Evolutionary conservation across 768 basidiomycete genomes (phyloP).

Genomic region (Podaxis sp.): DNA sequence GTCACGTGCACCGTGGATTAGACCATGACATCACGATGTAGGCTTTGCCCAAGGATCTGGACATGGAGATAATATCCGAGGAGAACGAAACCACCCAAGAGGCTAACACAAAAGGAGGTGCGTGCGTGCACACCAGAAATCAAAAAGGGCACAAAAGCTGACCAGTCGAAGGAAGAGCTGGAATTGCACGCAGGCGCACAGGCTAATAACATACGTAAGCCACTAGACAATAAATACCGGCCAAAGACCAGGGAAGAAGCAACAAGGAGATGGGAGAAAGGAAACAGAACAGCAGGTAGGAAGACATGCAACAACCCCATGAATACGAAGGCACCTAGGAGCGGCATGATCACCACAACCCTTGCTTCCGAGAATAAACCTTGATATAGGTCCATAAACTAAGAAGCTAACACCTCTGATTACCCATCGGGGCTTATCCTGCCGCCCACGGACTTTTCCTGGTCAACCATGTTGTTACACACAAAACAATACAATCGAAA

Average conservation of each 20-base stretch:
- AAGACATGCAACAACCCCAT: background rate
- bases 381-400: constrained; percentile 3
- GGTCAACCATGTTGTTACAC: constrained; percentile 15
- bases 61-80: background rate
- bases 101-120: background rate
- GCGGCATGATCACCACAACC: constrained; percentile 1
- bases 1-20: constrained; percentile 5
- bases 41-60: background rate
- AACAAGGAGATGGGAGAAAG: background rate
- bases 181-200: background rate
- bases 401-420: constrained; percentile 2
- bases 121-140: background rate
- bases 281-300: background rate
- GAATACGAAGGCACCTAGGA: background rate
- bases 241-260: background rate
- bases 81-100: background rate
- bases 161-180: background rate
- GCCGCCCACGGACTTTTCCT: constrained; percentile 13
- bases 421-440: constrained; percentile 7
- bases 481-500: constrained; percentile 14
- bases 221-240: background rate
- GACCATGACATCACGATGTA: background rate
- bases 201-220: constrained; percentile 4
- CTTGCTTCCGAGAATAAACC: constrained; percentile 8
- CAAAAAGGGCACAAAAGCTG: background rate